Conservation (phyloP, 1,284 basidiomycete species). For the Afroboletus lepidellus region DNA sequence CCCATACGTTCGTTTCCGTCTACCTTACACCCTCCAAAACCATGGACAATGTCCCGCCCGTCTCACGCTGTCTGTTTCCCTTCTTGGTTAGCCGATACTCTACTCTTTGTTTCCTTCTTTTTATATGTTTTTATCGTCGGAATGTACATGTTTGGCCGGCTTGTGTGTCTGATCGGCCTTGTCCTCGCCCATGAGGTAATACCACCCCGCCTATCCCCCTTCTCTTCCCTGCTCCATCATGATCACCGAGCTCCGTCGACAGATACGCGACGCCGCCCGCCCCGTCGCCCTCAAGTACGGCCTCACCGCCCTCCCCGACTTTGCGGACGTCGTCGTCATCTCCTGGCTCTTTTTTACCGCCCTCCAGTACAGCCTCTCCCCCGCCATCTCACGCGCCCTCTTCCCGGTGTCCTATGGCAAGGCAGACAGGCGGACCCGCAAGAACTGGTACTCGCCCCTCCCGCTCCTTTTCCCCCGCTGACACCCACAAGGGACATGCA, state of each 20-base stretch:
- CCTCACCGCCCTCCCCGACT: constrained; percentile 49
- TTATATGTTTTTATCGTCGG: constrained; percentile 36
- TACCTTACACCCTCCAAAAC: constrained; percentile 32
- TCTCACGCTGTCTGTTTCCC: no score
- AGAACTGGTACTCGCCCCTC: constrained; percentile 49
- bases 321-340: constrained; percentile 67
- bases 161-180: not conserved
- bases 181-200: constrained; percentile 20
- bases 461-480: not conserved
- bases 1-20: constrained; percentile 28
- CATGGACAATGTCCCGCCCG: constrained; percentile 30
- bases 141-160: constrained; percentile 31
- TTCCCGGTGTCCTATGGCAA: constrained; percentile 45
- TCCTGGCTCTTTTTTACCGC: constrained; percentile 49
- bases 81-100: constrained; percentile 25
- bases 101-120: constrained; percentile 23
- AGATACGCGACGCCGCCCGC: constrained; percentile 27
- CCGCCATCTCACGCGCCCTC: constrained; percentile 42
- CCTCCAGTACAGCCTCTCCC: constrained; percentile 52
- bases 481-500: constrained; percentile 47
- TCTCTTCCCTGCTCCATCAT: constrained; percentile 11
- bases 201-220: not conserved
- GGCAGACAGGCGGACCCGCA: constrained; percentile 42
- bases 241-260: constrained; percentile 30
- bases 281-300: constrained; percentile 25